A percentile compares a stretch with the other conserved stretches of the same genome.
Conservation (phyloP, 2,329 filamentous ascomycete genomes). For the Onygenales sp. region DNA sequence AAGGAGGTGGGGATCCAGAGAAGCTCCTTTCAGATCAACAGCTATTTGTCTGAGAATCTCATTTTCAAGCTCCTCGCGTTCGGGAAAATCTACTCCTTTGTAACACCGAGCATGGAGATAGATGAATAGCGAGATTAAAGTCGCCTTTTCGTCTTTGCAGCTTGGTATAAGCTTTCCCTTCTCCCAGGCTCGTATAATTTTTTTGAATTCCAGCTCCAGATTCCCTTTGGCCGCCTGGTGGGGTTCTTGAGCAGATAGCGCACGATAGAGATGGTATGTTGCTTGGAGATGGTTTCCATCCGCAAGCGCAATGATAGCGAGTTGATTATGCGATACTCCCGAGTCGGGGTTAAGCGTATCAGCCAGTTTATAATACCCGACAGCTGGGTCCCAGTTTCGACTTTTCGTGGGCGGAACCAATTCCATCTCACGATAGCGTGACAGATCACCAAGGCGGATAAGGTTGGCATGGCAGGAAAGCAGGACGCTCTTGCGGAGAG, state of each 20-base stretch:
- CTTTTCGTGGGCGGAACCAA: constrained; percentile 53
- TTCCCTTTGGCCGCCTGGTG: constrained; percentile 68
- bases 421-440: constrained; percentile 71
- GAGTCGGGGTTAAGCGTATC: constrained; percentile 67
- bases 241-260: constrained; percentile 63
- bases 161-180: constrained; percentile 38
- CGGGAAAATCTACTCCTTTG: constrained; percentile 62
- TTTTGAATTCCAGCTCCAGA: constrained; percentile 69
- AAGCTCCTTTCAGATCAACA: constrained; percentile 60
- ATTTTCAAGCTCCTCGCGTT: constrained; percentile 71
- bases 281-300: constrained; percentile 70
- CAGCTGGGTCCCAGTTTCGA: constrained; percentile 67
- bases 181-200: constrained; percentile 49
- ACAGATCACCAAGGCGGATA: constrained; percentile 80
- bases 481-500: constrained; percentile 52
- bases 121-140: constrained; percentile 72
- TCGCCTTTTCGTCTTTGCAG: constrained; percentile 39
- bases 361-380: constrained; percentile 78
- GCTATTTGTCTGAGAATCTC: constrained; percentile 74
- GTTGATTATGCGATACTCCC: constrained; percentile 79
- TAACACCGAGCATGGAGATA: constrained; percentile 79
- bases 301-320: constrained; percentile 73
- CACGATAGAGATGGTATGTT: constrained; percentile 82
- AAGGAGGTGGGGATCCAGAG: constrained; percentile 51
- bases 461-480: constrained; percentile 72